These are phyloP conservation scores for Penicillium longicatenatum DNA, from an alignment of 495 filamentous ascomycete genomes.

Conservation along the genomic window DNA sequence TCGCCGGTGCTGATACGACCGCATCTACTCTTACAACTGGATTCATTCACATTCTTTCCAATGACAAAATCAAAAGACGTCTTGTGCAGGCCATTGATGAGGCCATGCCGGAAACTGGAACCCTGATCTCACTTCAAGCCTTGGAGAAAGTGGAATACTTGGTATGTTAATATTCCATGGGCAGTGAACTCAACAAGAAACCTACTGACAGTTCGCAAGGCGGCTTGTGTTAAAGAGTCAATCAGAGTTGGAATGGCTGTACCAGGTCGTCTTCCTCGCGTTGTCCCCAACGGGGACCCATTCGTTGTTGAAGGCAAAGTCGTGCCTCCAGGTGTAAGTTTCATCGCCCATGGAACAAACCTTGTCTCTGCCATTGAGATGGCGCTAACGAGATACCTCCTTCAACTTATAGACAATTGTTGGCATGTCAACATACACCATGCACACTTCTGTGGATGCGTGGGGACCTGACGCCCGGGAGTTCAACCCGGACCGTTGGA, in stretches of 20 bases:
- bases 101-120: background rate
- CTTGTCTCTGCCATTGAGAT: background rate
- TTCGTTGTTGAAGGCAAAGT: background rate
- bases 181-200: background rate
- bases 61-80: background rate
- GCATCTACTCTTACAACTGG: constrained; percentile 8
- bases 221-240: background rate
- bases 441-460: background rate
- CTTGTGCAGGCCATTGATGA: background rate
- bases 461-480: background rate
- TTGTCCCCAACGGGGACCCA: background rate
- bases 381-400: background rate
- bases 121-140: background rate
- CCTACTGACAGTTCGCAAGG: background rate
- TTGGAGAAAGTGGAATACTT: constrained; percentile 1
- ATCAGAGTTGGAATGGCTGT: background rate
- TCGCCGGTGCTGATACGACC: constrained; percentile 15
- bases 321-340: background rate
- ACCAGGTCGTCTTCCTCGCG: background rate
- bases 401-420: background rate
- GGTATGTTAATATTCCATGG: background rate
- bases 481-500: background rate
- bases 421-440: background rate
- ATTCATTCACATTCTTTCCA: background rate
- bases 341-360: background rate